These are phyloP conservation scores for Laburnicola sp. DNA, from an alignment of 2,329 filamentous ascomycete genomes.

Conservation along the genomic window DNA sequence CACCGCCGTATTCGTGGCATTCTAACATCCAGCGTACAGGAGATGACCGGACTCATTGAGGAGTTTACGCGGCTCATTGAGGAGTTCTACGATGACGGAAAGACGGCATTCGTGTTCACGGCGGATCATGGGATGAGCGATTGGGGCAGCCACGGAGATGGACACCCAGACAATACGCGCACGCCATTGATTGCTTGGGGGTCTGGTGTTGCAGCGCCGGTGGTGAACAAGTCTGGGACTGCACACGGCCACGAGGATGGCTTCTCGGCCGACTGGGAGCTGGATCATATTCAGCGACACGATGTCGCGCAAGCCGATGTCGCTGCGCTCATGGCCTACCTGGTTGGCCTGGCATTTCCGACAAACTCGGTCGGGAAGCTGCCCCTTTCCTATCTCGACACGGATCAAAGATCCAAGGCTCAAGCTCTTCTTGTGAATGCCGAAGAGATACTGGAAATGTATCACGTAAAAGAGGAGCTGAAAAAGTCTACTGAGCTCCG, in stretches of 20 bases:
- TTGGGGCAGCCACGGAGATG: conserved; percentile 98
- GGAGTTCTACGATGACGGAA: conserved; percentile 77
- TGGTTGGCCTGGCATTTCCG: conserved; percentile 84
- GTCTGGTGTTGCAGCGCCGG: conserved; percentile 80
- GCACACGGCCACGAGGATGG: conserved; percentile 84
- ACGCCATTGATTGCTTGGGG: conserved; percentile 94
- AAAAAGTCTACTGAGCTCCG: conserved; percentile 76
- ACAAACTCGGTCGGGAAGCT: conserved; percentile 96
- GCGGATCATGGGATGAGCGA: conserved; percentile 99
- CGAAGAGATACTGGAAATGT: conserved; percentile 89
- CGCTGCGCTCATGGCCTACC: conserved; percentile 91
- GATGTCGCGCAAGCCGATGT: conserved; percentile 95
- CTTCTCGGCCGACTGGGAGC: conserved; percentile 84
- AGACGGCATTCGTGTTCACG: conserved; percentile 95
- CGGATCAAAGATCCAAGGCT: conserved; percentile 74
- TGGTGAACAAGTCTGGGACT: conserved; percentile 57
- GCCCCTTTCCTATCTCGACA: conserved; percentile 79
- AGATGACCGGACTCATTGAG: too few relatives aligned
- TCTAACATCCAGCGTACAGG: too few relatives aligned
- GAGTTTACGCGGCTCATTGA: conserved; percentile 80
- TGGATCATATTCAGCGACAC: conserved; percentile 79
- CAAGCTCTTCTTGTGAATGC: conserved; percentile 83
- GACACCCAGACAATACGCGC: conserved; percentile 93
- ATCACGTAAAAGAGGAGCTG: conserved; percentile 84
- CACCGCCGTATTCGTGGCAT: conserved; percentile 91